A percentile compares a stretch with the other conserved stretches of the same genome.
phyloP scores from a whole-genome alignment of 768 basidiomycete genomes.

The Boletus bicolor region DNA sequence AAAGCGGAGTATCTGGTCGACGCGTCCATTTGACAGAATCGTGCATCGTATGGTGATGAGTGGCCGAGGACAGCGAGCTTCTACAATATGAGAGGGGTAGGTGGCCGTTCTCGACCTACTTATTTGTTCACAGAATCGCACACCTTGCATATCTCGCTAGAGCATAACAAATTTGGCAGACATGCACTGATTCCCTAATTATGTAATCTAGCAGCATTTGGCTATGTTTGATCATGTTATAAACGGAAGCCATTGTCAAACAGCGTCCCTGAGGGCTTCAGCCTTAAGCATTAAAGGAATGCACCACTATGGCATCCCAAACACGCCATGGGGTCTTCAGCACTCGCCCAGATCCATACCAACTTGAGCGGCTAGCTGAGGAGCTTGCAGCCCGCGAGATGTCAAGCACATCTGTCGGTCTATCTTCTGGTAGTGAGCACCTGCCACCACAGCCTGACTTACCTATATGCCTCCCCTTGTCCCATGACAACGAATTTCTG shows the following conservation, averaged over 20 bases:
- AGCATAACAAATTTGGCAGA: no score
- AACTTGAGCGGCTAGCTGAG: constrained; percentile 69
- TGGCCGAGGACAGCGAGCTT: no score
- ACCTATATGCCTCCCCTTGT: constrained; percentile 66
- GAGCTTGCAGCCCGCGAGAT: constrained; percentile 61
- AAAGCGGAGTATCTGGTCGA: no score
- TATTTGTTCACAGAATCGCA: no score
- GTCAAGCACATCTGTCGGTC: constrained; percentile 13
- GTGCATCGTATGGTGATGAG: no score
- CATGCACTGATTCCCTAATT: no score
- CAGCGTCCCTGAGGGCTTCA: background rate
- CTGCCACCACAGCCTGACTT: constrained; percentile 41
- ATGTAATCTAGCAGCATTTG: background rate
- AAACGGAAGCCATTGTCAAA: constrained; percentile 26
- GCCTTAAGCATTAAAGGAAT: background rate
- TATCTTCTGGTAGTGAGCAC: constrained; percentile 8
- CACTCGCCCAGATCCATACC: constrained; percentile 49
- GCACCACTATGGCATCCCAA: constrained; percentile 17
- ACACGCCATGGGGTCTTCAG: constrained; percentile 13
- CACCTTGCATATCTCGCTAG: no score
- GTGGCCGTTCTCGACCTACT: no score
- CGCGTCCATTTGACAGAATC: no score
- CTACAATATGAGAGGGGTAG: no score
- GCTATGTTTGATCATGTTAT: constrained; percentile 24
- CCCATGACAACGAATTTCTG: constrained; percentile 76